Evolutionary conservation across 2,329 filamentous ascomycete genomes (phyloP), one percentile per base, ranked within the genome.

Genomic region (Colletotrichum camelliae): DNA sequence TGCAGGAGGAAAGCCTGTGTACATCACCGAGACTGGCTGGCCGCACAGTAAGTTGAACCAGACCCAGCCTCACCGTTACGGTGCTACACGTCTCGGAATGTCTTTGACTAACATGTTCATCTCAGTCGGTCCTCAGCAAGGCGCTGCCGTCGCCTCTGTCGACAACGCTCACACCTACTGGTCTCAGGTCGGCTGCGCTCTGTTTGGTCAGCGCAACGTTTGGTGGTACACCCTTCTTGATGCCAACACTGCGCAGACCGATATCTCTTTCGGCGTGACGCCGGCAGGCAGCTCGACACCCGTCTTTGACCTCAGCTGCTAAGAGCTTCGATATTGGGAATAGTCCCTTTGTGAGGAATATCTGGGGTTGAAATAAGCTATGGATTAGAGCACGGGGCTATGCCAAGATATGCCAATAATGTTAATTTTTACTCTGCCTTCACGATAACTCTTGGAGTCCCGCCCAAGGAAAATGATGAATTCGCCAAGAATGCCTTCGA

Each of bases 11-110:
- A 85, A 86, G 80, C 84, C 82, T 72, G 85, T 89, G 70, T 88
- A 86, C 81, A 82, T 90, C 57, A 89, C 88, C 10, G 89, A 91
- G 85, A 90, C 88, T 24, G 90, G 90, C 71, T 92, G 89, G 89
- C 90, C 90, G 48, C 85, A 87, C n/a, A 80, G 81, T 24, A 75
- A 66, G 74, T 65, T 37, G 16, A 31, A 27, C 43, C 43, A 21
- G n/a, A 52, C n/a, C 12, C 29, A 9, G 13, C 6, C 27, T 24
- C n/a, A 21, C 55, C 60, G 12, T 52, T 16, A n/a, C 39, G 24
- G 67, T 62, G 27, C 57, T 18, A 48, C 37, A 8, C n/a, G 55
- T 62, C 33, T 48, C 33, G 29, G 15, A 43, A 33, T 67, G 62
- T 61, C 67, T 69, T 21, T 60, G 43, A 16, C 65, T 75, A 39